Conservation (phyloP, 2,329 filamentous ascomycete species). For the Xylariaceae sp. region DNA sequence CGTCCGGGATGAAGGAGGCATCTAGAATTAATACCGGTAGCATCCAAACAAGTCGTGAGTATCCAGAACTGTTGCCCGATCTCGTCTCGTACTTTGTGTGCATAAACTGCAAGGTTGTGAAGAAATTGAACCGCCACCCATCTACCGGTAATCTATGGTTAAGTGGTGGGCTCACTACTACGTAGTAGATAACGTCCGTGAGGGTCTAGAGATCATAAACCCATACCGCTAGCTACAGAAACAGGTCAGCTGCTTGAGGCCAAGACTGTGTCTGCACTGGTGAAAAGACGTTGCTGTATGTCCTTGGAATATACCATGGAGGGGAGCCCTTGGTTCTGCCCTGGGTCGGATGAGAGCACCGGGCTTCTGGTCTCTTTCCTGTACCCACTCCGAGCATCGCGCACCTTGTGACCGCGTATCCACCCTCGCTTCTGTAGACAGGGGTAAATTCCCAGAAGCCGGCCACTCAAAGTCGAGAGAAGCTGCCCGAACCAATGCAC, state of each 20-base stretch:
- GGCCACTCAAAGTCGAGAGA: slow-evolving; percentile 9
- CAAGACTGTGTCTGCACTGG: background rate
- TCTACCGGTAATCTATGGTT: background rate
- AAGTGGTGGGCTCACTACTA: too few relatives aligned
- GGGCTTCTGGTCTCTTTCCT: background rate
- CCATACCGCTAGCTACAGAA: background rate
- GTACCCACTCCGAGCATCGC: slow-evolving; percentile 11
- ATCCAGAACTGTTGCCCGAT: too few relatives aligned
- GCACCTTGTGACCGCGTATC: slow-evolving; percentile 22
- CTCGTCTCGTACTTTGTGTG: too few relatives aligned
- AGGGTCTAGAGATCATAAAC: background rate
- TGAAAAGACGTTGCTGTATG: too few relatives aligned
- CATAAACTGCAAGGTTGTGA: too few relatives aligned
- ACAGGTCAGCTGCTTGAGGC: background rate
- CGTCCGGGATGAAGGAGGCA: too few relatives aligned
- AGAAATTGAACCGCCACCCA: too few relatives aligned
- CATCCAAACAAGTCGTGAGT: too few relatives aligned
- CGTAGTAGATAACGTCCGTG: background rate
- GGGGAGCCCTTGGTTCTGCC: too few relatives aligned
- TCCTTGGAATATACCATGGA: too few relatives aligned
- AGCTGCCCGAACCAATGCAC: slow-evolving; percentile 2
- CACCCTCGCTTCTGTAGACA: slow-evolving; percentile 13
- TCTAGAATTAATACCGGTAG: too few relatives aligned
- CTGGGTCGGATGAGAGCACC: background rate
- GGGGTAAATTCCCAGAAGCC: background rate